Conservation (phyloP, 345 rosid species). For the Eucalyptus pumila region DNA sequence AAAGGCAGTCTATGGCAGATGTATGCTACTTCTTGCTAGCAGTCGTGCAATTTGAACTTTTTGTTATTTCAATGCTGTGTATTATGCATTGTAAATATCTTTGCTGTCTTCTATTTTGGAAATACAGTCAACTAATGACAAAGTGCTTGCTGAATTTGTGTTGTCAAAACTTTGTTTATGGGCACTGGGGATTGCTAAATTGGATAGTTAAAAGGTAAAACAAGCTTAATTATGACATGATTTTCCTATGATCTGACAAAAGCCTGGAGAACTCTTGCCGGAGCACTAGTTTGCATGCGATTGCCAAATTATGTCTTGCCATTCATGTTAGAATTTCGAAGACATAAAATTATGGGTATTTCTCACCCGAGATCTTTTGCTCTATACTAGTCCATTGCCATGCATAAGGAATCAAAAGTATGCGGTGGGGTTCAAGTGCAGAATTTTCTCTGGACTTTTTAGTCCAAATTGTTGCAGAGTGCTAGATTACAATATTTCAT, state of each 20-base stretch:
- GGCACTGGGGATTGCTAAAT: background rate
- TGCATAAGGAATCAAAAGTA: background rate
- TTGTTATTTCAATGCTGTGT: background rate
- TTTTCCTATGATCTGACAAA: background rate
- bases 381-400: background rate
- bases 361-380: background rate
- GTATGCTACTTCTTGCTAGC: constrained; percentile 16
- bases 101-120: background rate
- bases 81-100: background rate
- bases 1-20: constrained; percentile 56
- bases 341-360: background rate
- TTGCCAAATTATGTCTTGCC: background rate
- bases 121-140: background rate
- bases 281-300: background rate
- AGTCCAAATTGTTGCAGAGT: background rate
- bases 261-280: background rate
- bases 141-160: background rate
- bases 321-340: background rate
- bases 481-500: background rate
- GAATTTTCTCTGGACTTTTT: background rate
- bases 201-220: background rate
- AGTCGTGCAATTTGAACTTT: background rate
- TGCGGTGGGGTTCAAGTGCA: background rate
- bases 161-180: background rate
- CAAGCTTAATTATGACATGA: background rate